Evolutionary conservation across 306 rosid genomes (phyloP), one percentile per base, ranked within the genome.

Genomic region (Boehmeria nivea): DNA sequence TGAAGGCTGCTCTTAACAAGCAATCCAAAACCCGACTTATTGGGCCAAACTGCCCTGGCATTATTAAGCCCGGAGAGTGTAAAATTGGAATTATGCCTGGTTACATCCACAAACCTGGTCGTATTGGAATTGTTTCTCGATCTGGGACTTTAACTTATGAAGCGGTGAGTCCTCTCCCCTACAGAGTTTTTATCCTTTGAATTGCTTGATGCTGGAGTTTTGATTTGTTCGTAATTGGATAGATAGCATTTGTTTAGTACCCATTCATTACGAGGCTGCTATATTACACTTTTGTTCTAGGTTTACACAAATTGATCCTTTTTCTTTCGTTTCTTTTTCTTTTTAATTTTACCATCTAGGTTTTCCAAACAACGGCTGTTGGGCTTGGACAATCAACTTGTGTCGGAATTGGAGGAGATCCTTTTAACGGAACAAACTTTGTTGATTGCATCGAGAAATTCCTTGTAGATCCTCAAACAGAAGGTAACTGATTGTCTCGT

Each of bases 31-130:
- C 99, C 52, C 77, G 99, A 16, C 53, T 93, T 78, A 93, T 93
- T 60, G 99, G 99, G 43, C 96, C 99, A 45, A 93, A 93, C 72
- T 93, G 99, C 76, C 99, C 99, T 62, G 99, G 99, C 57, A 83
- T 93, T 63, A 93, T 93, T 81, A 93, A 93, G 88, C 99, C 99
- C 5, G 99, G 99, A 59, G 95, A 93, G 72, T 93, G 99, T 67
- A 93, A 93, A 93, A 93, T 93, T 11, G 99, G 99, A 75, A 93
- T 93, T 72, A 93, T 93, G 99, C 99, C 99, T 0, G 99, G 99
- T 11, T 93, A 93, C 70, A 93, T 93, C 61, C 99, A 93, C 49
- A 93, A 93, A 59, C 96, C 99, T 69, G 99, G 99, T 1, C 88
- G 99, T 51, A 34, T 93, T 6, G 99, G 96, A 81, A 93, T 93